A percentile compares a stretch with the other conserved stretches of the same genome.
phyloP scores from a whole-genome alignment of 2,329 filamentous ascomycete genomes.

The Zelopaecilomyces penicillatus region DNA sequence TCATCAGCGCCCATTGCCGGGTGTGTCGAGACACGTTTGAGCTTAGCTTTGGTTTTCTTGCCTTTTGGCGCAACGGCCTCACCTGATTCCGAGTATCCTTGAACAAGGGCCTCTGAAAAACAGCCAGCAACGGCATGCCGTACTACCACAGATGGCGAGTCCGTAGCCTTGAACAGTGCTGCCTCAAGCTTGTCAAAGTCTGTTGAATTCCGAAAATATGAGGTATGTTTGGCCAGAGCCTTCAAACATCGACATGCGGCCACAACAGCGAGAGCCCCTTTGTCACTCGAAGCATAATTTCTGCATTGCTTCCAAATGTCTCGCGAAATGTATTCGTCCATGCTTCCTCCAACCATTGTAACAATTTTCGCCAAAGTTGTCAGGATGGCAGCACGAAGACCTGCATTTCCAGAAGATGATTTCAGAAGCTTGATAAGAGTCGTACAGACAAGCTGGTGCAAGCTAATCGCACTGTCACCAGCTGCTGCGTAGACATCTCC shows the following conservation, averaged over 20 bases:
- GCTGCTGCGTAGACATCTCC: conserved; percentile 87
- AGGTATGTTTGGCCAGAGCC: conserved; percentile 60
- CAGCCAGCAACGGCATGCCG: conserved; percentile 81
- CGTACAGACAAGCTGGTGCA: conserved; percentile 67
- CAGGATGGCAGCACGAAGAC: conserved; percentile 71
- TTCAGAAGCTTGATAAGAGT: conserved; percentile 74
- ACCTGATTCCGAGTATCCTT: conserved; percentile 54
- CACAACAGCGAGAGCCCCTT: conserved; percentile 70
- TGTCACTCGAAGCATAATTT: conserved; percentile 68
- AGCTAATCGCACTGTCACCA: conserved; percentile 81
- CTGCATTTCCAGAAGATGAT: conserved; percentile 68
- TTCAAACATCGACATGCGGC: conserved; percentile 73
- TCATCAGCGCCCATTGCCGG: conserved; percentile 59
- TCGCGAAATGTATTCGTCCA: conserved; percentile 78
- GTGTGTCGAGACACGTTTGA: conserved; percentile 52
- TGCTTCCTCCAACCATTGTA: conserved; percentile 63
- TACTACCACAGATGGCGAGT: conserved; percentile 65
- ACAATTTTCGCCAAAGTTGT: conserved; percentile 67
- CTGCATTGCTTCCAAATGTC: conserved; percentile 91
- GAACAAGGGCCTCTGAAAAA: conserved; percentile 73
- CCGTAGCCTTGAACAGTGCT: conserved; percentile 77
- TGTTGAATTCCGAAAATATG: conserved; percentile 76
- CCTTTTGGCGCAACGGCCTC: conserved; percentile 47
- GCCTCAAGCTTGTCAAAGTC: conserved; percentile 87
- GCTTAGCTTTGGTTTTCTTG: conserved; percentile 61